These are phyloP conservation scores for Leptographium lundbergii DNA, from an alignment of 2,329 filamentous ascomycete species.

Conservation along the genomic window DNA sequence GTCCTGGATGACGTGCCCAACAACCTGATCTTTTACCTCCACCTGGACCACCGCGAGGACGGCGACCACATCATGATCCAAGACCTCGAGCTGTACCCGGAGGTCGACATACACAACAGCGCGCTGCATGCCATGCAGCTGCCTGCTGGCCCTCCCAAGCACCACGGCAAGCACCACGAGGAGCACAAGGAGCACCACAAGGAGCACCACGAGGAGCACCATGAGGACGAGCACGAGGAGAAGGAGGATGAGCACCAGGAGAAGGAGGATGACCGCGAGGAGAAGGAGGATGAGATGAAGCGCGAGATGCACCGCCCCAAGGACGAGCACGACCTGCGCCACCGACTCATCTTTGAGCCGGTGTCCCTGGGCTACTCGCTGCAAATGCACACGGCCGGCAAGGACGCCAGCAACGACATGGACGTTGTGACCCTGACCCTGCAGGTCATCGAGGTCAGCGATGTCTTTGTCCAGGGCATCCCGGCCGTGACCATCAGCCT, in stretches of 20 bases:
- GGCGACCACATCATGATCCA: conserved; percentile 42
- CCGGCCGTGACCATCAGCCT: conserved; percentile 47
- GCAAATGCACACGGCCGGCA: conserved; percentile 27
- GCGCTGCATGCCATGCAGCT: conserved; percentile 33
- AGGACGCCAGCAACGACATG: conserved; percentile 37
- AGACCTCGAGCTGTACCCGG: conserved; percentile 46
- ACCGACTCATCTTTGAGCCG: conserved; percentile 4
- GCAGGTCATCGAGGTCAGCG: conserved; percentile 47
- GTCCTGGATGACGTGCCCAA: conserved; percentile 17
- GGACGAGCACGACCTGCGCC: not conserved
- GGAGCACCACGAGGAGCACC: not conserved
- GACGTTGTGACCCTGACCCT: conserved; percentile 42
- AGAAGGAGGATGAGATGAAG: conserved; percentile 3
- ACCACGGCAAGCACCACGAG: conserved; percentile 13
- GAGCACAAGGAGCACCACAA: not conserved
- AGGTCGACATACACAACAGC: conserved; percentile 30
- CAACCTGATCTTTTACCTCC: conserved; percentile 41
- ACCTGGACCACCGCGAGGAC: conserved; percentile 30
- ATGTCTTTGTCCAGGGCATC: conserved; percentile 39
- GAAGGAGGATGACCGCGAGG: conserved; percentile 14
- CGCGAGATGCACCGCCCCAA: not conserved
- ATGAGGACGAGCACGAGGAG: not conserved
- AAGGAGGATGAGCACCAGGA: not conserved
- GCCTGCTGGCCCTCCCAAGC: conserved; percentile 19
- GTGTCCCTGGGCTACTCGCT: conserved; percentile 37